A percentile compares a stretch with the other conserved stretches of the same genome.
Conservation (phyloP, 768 basidiomycete species). For the Stropharia rugosoannulata region DNA sequence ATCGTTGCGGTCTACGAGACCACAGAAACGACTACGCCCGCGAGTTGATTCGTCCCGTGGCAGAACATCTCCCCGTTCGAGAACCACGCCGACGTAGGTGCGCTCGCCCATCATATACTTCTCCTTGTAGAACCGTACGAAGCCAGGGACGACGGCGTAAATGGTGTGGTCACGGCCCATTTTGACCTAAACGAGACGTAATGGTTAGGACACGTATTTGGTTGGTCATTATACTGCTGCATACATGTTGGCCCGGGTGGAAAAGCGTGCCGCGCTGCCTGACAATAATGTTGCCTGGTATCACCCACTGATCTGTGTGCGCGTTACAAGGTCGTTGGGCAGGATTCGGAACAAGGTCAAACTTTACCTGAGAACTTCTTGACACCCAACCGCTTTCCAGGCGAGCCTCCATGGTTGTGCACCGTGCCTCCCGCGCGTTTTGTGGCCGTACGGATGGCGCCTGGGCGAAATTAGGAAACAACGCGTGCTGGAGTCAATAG, state of each 20-base stretch:
- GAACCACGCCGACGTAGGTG: constrained; percentile 82
- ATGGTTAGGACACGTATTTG: constrained; percentile 3
- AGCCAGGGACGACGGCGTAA: constrained; percentile 87
- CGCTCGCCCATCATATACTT: constrained; percentile 73
- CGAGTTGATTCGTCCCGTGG: constrained; percentile 72
- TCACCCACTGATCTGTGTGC: constrained; percentile 78
- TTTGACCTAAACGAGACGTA: constrained; percentile 58
- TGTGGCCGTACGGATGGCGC: constrained; percentile 88
- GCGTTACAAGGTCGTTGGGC: constrained; percentile 7
- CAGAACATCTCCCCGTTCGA: constrained; percentile 78
- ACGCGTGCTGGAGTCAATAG: constrained; percentile 1
- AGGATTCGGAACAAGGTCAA: background rate
- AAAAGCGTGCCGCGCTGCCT: constrained; percentile 92
- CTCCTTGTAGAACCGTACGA: constrained; percentile 90
- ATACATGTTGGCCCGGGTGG: constrained; percentile 91
- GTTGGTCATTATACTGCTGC: constrained; percentile 21
- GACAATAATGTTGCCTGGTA: constrained; percentile 95
- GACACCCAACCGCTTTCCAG: constrained; percentile 90
- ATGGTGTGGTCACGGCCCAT: constrained; percentile 95
- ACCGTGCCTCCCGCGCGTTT: constrained; percentile 96
- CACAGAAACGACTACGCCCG: constrained; percentile 88
- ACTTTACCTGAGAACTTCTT: constrained; percentile 92
- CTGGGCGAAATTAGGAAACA: constrained; percentile 26
- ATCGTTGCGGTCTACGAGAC: constrained; percentile 63
- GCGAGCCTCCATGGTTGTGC: constrained; percentile 89